Evolutionary conservation across 1,284 basidiomycete species (phyloP), one percentile per base, ranked within the genome.

Genomic region (Ustilago tritici): DNA sequence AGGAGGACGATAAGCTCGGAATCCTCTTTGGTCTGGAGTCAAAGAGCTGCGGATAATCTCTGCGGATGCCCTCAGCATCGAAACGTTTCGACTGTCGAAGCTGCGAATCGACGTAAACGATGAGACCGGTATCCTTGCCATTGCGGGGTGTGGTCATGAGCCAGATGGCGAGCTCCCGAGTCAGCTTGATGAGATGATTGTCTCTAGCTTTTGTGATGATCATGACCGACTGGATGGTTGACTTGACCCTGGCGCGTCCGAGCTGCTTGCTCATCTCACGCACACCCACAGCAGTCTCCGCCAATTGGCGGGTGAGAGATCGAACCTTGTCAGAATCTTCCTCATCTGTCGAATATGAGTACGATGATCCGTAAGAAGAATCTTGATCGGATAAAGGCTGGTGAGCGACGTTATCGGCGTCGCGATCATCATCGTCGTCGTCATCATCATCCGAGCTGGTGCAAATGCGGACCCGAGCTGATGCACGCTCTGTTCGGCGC

Each of bases 211-310:
- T 99, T 64, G 97, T 99, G 82, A 99, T 93, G 86, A 99, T 95
- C 73, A 99, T 90, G 68, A 99, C 90, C 71, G 91, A 94, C 86
- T 98, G 93, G 70, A 98, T 95, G 82, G 93, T 92, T 5, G 93
- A 93, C 69, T 92, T 92, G 70, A 99, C 94, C 49, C 94, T 91
- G 5, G 95, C 95, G 61, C 95, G 93, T 61, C 95, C 95, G 41
- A 99, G 92, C 87, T 98, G 94, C 87, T 97, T 97, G 91, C 94
- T 96, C 94, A 98, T 96, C 88, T 99, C 97, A 58, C 96, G 90
- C 32, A 99, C 96, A 49, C 95, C 93, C 31, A 96, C 94, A 15
- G 96, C 97, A 15, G 96, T 99, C 88, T 96, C 95, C 9, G 96
- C 97, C 17, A 99, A 89, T 84, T 95, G 94, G 82, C 91, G 92